Base-by-base conservation (phyloP, 352 stramenopile genomes). In the Halophytophthora polymorphica region DNA sequence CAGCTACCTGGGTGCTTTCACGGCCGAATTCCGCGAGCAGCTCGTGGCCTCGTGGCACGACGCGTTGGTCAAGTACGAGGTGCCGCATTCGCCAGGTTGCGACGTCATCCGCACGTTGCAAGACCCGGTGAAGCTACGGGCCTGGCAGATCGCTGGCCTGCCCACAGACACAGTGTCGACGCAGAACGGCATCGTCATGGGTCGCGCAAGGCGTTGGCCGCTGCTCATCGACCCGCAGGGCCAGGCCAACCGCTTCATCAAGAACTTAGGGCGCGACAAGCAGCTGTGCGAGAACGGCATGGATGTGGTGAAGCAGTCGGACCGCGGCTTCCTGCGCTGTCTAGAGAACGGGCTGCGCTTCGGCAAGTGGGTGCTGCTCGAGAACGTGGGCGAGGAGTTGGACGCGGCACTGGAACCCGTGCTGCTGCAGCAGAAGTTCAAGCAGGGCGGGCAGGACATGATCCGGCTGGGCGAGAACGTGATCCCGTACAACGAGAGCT, bases 161-260 rank as follows among this genome's bases (percentile, higher is more conserved):
- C 90, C 90, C 2, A 90, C 82, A 0, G 90, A 96, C 46, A 88
- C 79, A 0, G 68, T 97, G n/a, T 96, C 85, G 28, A 98, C 90
- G 12, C 90, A 98, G 46, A 98, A 98, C 56, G 95, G 93, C 12
- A 95, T 97, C 31, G 95, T 97, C 39, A 96, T 97, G 65, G 77
- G 74, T 0, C 66, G 74, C 18, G 83, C 88, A 5, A 67, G 86
- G 41, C 69, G 90, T 10, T 97, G 88, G 90, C 77, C 90, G 1
- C 59, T 97, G 17, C 53, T 97, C 7, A 97, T 97, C 23, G 90
- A 97, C 35, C 90, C 90, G 6, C 90, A 97, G 63, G 90, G 90
- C 1, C 90, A 97, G 64, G 90, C 90, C 1, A 97, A 97, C 44
- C 83, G 87, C 3, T 97, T 95, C 55, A 91, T 97, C 43, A 92